Evolutionary conservation across 2,329 filamentous ascomycete species (phyloP), one percentile per base, ranked within the genome.

Genomic region (Colletotrichum falcatum): DNA sequence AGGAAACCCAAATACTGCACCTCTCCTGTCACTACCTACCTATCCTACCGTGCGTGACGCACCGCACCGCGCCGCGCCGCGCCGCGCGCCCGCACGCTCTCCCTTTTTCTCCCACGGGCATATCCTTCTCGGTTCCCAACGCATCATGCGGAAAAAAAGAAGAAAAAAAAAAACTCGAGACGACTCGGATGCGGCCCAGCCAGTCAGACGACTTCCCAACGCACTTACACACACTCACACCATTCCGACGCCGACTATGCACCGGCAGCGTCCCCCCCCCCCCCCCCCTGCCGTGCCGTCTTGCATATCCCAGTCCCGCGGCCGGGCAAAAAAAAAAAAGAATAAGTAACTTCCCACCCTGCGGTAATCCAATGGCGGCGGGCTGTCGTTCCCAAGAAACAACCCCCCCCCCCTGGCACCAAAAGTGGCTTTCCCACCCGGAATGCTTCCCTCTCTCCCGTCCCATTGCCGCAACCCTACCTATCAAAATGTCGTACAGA

Each of bases 381-480:
- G n/a, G 23, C 26, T 59, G 23, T 12, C 30, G 23, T 56, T 5
- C 23, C 35, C n/a, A n/a, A 20, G 20, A 8, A 53, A 53, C 5
- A 7, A 2, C 23, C 28, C 7, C 49, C 49, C 28, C 6, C 48
- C 30, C 18, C 37, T 12, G 16, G 2, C 49, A 28, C 28, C 6
- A n/a, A 16, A 61, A 14, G n/a, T 30, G 16, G 26, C 28, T 44
- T 12, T 59, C 39, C 26, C 56, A 59, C 56, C 56, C 44, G 30
- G 30, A 33, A 4, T 5, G 18, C 56, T 7, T 18, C n/a, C 42
- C 18, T 39, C 42, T 5, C 14, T 42, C 20, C 56, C 56, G 37
- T 39, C 12, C 42, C 30, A n/a, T 18, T 20, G 37, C 56, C 42
- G 56, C 56, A 59, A 59, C 30, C 30, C 39, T n/a, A n/a, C 56